These are phyloP conservation scores for Rhodotorula sp. DNA, from an alignment of 1,284 basidiomycete genomes.

Conservation along the genomic window DNA sequence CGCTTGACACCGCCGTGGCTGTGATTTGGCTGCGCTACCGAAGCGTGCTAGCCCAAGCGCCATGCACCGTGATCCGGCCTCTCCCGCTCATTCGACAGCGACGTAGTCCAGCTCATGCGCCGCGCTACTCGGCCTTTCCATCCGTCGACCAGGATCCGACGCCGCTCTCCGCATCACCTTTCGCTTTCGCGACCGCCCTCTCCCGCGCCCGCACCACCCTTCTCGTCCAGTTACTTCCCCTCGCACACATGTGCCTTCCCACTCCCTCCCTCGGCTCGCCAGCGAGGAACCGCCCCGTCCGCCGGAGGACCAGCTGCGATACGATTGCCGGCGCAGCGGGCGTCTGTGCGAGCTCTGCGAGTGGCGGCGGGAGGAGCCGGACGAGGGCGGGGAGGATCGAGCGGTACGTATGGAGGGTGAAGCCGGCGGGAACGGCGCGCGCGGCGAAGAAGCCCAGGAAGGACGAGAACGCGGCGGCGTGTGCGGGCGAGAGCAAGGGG, in stretches of 20 bases:
- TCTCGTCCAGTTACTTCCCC: constrained; percentile 43
- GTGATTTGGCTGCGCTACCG: no score
- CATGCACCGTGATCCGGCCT: background rate
- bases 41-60: no score
- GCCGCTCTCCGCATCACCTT: background rate
- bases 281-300: constrained; percentile 42
- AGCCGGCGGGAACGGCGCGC: background rate
- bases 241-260: constrained; percentile 29
- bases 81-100: background rate
- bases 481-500: background rate
- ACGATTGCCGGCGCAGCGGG: constrained; percentile 43
- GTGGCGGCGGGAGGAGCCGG: background rate
- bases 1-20: no score
- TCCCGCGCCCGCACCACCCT: constrained; percentile 35
- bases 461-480: background rate
- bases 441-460: constrained; percentile 1
- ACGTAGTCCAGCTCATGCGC: background rate
- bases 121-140: background rate
- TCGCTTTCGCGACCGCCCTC: background rate
- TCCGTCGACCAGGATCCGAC: constrained; percentile 3
- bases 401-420: constrained; percentile 2
- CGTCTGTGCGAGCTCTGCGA: constrained; percentile 25
- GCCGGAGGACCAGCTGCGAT: constrained; percentile 42
- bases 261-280: constrained; percentile 20
- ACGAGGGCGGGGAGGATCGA: background rate